Conservation (phyloP, 2,329 filamentous ascomycete genomes). For the Fusarium sp. region DNA sequence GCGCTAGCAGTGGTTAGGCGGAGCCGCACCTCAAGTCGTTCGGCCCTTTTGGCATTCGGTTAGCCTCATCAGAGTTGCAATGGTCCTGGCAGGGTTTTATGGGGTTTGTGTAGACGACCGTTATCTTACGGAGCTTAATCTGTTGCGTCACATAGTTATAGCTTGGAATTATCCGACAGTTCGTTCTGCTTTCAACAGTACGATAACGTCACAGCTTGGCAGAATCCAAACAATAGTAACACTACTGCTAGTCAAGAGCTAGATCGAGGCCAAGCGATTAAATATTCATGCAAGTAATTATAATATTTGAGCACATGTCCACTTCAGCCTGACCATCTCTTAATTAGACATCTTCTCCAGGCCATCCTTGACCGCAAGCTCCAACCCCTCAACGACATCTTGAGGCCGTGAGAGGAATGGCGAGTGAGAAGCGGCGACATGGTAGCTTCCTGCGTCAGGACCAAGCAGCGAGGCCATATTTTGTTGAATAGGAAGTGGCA, state of each 20-base stretch:
- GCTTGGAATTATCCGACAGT: too few species aligned
- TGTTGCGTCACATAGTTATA: too few species aligned
- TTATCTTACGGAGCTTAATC: background rate
- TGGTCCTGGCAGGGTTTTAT: background rate
- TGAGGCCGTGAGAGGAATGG: slow-evolving; percentile 13
- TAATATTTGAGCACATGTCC: background rate
- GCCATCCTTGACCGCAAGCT: slow-evolving; percentile 10
- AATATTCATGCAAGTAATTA: background rate
- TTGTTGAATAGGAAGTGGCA: slow-evolving; percentile 11
- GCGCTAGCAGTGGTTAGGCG: background rate
- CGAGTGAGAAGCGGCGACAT: slow-evolving; percentile 8
- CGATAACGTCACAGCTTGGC: too few species aligned
- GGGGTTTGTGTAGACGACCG: too few species aligned
- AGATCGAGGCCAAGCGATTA: too few species aligned
- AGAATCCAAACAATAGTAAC: too few species aligned
- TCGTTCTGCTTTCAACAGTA: too few species aligned
- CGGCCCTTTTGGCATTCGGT: background rate
- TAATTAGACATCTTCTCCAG: slow-evolving; percentile 1
- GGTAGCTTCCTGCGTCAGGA: background rate
- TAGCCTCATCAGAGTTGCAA: background rate
- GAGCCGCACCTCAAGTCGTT: background rate
- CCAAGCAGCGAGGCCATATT: slow-evolving; percentile 9
- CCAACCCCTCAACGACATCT: slow-evolving; percentile 4
- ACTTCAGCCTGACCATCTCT: background rate
- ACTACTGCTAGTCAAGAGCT: too few species aligned